These are phyloP conservation scores for Hericium rajendrae DNA, from an alignment of 768 basidiomycete genomes.

Conservation along the genomic window DNA sequence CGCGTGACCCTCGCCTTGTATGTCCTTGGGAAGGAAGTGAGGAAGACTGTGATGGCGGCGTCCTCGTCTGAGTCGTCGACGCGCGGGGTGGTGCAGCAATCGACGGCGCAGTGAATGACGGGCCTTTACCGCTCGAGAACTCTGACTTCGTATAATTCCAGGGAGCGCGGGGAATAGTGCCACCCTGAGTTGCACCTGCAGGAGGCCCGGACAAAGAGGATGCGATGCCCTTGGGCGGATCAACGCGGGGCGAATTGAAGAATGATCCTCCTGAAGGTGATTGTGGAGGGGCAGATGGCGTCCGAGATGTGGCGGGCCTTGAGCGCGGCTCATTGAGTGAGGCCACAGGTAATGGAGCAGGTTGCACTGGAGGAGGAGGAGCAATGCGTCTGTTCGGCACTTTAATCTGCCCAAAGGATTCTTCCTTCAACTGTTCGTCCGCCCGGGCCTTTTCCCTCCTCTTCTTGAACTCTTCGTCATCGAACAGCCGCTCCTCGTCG, in stretches of 20 bases:
- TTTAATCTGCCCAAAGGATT: not conserved
- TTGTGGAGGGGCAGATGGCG: conserved; percentile 10
- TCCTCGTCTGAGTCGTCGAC: conserved; percentile 18
- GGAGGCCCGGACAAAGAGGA: conserved; percentile 10
- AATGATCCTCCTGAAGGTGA: conserved; percentile 8
- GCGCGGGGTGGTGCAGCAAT: conserved; percentile 47
- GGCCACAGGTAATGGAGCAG: conserved; percentile 5
- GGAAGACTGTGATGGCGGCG: not conserved
- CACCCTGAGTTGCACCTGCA: conserved; percentile 9
- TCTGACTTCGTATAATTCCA: conserved; percentile 50
- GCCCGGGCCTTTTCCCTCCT: conserved; percentile 19
- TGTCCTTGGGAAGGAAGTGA: conserved; percentile 1
- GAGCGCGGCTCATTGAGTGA: conserved; percentile 4
- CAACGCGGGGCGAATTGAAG: conserved; percentile 10
- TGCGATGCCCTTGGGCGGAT: conserved; percentile 3
- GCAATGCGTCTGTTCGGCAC: conserved; percentile 2
- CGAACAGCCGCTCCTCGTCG: conserved; percentile 59
- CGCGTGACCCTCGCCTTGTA: conserved; percentile 5
- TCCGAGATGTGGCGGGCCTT: conserved; percentile 6
- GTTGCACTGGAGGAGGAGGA: conserved; percentile 12
- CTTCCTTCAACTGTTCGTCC: conserved; percentile 6
- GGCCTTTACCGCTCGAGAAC: conserved; percentile 25
- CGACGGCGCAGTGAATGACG: conserved; percentile 27
- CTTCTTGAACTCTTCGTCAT: conserved; percentile 40
- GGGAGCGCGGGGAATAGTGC: conserved; percentile 30